Conservation (phyloP, 2,329 filamentous ascomycete genomes). For the Ascochyta fabae region DNA sequence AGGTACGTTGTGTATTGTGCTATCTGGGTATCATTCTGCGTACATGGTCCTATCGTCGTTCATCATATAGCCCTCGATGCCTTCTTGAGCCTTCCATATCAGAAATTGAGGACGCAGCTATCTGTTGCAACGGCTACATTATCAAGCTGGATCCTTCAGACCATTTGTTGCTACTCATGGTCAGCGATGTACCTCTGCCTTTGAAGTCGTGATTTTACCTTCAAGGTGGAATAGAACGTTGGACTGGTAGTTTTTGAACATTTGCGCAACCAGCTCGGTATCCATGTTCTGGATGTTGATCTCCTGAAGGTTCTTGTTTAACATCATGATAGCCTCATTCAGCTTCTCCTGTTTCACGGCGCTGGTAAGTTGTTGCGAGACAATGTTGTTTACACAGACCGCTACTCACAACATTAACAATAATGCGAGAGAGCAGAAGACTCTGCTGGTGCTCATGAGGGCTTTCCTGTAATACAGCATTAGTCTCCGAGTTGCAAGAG, state of each 20-base stretch:
- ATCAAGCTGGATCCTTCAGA: constrained; percentile 76
- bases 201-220: constrained; percentile 62
- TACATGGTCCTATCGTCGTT: not conserved
- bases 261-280: constrained; percentile 94
- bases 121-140: not conserved
- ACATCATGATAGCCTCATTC: constrained; percentile 88
- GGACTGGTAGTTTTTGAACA: constrained; percentile 99
- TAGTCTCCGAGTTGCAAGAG: not conserved
- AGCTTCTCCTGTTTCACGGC: constrained; percentile 81
- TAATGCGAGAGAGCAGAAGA: constrained; percentile 89
- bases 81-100: not conserved
- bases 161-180: constrained; percentile 74
- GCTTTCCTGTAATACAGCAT: constrained; percentile 69
- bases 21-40: constrained; percentile 9
- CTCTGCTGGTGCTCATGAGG: constrained; percentile 98
- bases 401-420: constrained; percentile 89
- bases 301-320: constrained; percentile 93
- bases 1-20: not conserved
- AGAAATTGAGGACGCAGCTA: no score
- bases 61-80: not conserved
- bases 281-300: constrained; percentile 99
- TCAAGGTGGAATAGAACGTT: constrained; percentile 97
- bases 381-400: not conserved
- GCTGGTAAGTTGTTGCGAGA: constrained; percentile 9
- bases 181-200: not conserved